Conservation (phyloP, 352 stramenopile species). For the Phytophthora kernoviae region DNA sequence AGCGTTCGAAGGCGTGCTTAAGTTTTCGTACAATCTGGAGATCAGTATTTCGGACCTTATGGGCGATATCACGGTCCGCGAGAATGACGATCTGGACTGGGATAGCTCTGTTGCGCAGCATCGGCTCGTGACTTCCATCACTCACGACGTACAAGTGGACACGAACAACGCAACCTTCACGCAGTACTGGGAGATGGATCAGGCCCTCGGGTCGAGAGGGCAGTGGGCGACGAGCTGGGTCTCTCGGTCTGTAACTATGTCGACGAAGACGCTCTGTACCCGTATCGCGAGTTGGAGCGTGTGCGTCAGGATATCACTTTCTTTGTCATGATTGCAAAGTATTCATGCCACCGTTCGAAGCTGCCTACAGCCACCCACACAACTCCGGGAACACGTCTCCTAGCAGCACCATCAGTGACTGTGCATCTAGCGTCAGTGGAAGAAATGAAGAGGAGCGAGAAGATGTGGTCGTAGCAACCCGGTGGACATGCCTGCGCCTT, state of each 20-base stretch:
- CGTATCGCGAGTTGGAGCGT: constrained; percentile 38
- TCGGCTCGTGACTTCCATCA: constrained; percentile 38
- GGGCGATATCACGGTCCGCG: constrained; percentile 45
- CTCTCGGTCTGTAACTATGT: constrained; percentile 48
- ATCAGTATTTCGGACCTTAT: constrained; percentile 45
- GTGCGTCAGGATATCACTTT: constrained; percentile 58
- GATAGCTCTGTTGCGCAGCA: constrained; percentile 38
- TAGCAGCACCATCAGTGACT: constrained; percentile 3
- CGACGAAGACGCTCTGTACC: constrained; percentile 52
- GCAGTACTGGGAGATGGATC: constrained; percentile 31
- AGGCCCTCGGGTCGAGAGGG: constrained; percentile 6
- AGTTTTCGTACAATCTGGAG: constrained; percentile 55
- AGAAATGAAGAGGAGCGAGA: constrained; percentile 11
- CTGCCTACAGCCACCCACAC: not conserved
- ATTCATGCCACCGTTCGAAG: constrained; percentile 11
- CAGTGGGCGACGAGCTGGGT: constrained; percentile 31
- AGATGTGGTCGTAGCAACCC: constrained; percentile 30
- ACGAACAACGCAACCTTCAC: constrained; percentile 48
- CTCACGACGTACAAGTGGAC: constrained; percentile 31
- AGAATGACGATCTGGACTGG: constrained; percentile 43
- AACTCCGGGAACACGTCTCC: not conserved
- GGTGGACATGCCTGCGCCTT: constrained; percentile 45
- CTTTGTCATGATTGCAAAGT: constrained; percentile 38
- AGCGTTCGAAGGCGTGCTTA: constrained; percentile 44
- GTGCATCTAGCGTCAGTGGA: not conserved